phyloP scores from a whole-genome alignment of 352 stramenopile species.

The Aphanomyces invadans region DNA sequence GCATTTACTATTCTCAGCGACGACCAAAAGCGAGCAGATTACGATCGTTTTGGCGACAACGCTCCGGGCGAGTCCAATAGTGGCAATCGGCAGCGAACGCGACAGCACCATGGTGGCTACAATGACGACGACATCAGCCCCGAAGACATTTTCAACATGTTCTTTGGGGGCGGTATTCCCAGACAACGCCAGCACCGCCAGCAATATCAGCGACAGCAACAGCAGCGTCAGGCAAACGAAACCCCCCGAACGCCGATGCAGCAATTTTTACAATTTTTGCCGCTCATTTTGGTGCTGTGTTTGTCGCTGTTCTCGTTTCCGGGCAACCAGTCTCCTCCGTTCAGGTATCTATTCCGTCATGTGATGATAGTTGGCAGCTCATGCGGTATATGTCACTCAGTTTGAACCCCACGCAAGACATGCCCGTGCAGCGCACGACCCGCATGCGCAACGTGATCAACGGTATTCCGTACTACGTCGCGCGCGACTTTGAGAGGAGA shows the following conservation, averaged over 20 bases:
- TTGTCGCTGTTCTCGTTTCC: conserved; percentile 76
- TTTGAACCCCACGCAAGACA: conserved; percentile 65
- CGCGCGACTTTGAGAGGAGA: conserved; percentile 76
- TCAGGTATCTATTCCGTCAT: conserved; percentile 38
- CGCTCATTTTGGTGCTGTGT: conserved; percentile 78
- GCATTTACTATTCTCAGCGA: conserved; percentile 91
- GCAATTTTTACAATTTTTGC: conserved; percentile 73
- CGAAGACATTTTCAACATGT: conserved; percentile 90
- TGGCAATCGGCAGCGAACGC: conserved; percentile 22
- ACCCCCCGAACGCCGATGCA: conserved; percentile 37
- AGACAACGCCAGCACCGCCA: conserved; percentile 37
- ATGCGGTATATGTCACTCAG: conserved; percentile 26
- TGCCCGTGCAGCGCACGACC: conserved; percentile 62
- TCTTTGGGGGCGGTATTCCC: conserved; percentile 80
- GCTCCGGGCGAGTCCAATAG: conserved; percentile 33
- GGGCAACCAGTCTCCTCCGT: conserved; percentile 58
- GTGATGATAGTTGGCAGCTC: conserved; percentile 7
- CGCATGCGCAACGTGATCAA: conserved; percentile 78
- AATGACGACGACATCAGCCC: conserved; percentile 82
- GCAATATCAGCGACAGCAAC: conserved; percentile 32
- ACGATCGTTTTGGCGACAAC: conserved; percentile 67
- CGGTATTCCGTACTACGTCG: conserved; percentile 84
- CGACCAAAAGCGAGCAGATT: conserved; percentile 80
- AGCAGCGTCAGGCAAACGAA: conserved; percentile 36
- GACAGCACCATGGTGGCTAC: conserved; percentile 40